Base-by-base conservation (phyloP, 257 asterid genomes). In the Nemophila menziesii region DNA sequence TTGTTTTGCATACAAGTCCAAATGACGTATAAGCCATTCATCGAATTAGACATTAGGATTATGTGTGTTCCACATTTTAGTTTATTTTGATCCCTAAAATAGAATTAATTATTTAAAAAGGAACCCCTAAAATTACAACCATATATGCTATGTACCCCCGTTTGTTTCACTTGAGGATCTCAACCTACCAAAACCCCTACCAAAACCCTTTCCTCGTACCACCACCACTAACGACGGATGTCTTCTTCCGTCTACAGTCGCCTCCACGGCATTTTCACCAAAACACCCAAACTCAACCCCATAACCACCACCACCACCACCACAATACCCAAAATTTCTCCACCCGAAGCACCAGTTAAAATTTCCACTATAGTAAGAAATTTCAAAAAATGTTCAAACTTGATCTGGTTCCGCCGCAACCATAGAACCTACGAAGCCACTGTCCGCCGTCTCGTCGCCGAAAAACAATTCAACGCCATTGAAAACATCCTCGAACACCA, bases 371-470 rank as follows among this genome's bases (percentile, higher is more conserved):
- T 69, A 2, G 81, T 69, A 11, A 54, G 49, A 10, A 69, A 73
- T 21, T 69, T 73, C 65, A 73, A 65, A 47, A 56, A 50, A 1
- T 39, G 39, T 37, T 73, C 77, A 2, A 48, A 46, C 33, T 39
- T 56, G 11, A 49, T 21, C 20, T 65, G 61, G 20, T 67, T 68
- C 51, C 70, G 75, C 38, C 33, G 27, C 16, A 12, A 22, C 0
- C 48, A 42, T 46, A 0, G 8, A 8, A 4, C 11, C 8, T 72
- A 50, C 36, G 57, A 13, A 26, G n/a, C 34, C 40, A 2, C 50
- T 22, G 13, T 17, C 11, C 57, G 44, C 38, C 64, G 60, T 10
- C 56, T 63, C 19, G 16, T 22, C 0, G 14, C 8, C 10, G 14
- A 48, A 0, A 3, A 21, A 14, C 20, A 52, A 23, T 57, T 56